phyloP scores from a whole-genome alignment of 2,329 filamentous ascomycete genomes.

The Diaporthe caulivora region DNA sequence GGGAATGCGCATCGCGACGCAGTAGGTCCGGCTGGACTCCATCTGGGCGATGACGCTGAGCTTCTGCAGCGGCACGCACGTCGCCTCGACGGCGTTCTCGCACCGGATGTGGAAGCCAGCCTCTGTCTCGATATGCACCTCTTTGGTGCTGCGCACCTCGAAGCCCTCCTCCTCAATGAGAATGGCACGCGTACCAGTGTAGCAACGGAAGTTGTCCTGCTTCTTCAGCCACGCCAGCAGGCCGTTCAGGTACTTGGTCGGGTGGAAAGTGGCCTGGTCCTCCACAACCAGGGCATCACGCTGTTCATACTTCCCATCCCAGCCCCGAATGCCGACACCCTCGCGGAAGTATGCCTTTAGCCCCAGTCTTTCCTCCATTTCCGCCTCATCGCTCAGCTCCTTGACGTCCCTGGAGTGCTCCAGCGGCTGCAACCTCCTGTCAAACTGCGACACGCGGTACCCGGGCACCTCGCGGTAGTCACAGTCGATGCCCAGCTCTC shows the following conservation, averaged over 20 bases:
- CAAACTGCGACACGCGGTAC: too few relatives aligned
- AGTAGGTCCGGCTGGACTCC: too few relatives aligned
- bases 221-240: constrained; percentile 63
- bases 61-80: constrained; percentile 67
- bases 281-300: constrained; percentile 61
- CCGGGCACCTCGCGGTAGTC: too few relatives aligned
- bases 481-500: constrained; percentile 32
- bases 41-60: constrained; percentile 53
- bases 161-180: constrained; percentile 62
- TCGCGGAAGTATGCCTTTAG: constrained; percentile 57
- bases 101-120: constrained; percentile 44
- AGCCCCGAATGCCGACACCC: constrained; percentile 46
- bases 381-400: constrained; percentile 58
- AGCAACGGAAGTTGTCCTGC: constrained; percentile 66
- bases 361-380: constrained; percentile 57
- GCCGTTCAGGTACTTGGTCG: constrained; percentile 66
- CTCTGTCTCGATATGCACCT: constrained; percentile 59
- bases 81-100: constrained; percentile 64
- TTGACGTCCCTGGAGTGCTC: constrained; percentile 58
- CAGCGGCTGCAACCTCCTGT: too few relatives aligned
- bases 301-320: constrained; percentile 63
- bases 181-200: constrained; percentile 62
- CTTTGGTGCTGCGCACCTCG: constrained; percentile 58
- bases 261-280: constrained; percentile 67
- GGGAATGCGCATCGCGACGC: constrained; percentile 65